phyloP scores from a whole-genome alignment of 257 asterid genomes.

The Solanum peruvianum region DNA sequence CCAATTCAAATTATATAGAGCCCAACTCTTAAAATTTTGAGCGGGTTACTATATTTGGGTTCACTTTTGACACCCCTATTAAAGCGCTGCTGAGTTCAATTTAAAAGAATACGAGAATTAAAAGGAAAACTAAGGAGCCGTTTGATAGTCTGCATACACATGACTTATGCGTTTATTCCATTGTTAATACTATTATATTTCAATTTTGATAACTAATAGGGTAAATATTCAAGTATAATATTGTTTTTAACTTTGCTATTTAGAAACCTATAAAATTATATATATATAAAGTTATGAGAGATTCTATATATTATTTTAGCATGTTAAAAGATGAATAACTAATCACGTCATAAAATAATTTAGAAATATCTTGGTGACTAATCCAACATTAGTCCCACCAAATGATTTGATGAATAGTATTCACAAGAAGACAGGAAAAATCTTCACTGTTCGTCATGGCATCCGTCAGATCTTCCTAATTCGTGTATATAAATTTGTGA shows the following conservation, averaged over 20 bases:
- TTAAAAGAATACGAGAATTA: too few relatives aligned
- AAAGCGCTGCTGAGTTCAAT: neutral
- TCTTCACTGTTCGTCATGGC: neutral
- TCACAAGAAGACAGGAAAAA: neutral
- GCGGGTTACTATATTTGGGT: too few relatives aligned
- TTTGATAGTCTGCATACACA: neutral
- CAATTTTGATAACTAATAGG: too few relatives aligned
- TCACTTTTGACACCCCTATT: neutral
- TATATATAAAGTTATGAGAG: too few relatives aligned
- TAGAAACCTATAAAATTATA: too few relatives aligned
- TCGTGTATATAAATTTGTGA: neutral
- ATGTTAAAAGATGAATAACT: neutral
- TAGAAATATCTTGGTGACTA: neutral
- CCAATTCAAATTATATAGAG: too few relatives aligned
- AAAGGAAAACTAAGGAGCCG: neutral
- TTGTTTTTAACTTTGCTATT: too few relatives aligned
- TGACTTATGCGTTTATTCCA: neutral
- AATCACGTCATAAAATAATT: too few relatives aligned
- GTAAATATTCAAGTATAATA: too few relatives aligned
- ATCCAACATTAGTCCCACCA: neutral
- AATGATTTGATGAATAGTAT: neutral
- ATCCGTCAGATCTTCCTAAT: neutral
- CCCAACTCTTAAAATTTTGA: too few relatives aligned
- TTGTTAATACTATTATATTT: too few relatives aligned
- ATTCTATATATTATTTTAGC: too few relatives aligned